Evolutionary conservation across 768 basidiomycete genomes (phyloP).

Genomic region (Amanita exitialis): DNA sequence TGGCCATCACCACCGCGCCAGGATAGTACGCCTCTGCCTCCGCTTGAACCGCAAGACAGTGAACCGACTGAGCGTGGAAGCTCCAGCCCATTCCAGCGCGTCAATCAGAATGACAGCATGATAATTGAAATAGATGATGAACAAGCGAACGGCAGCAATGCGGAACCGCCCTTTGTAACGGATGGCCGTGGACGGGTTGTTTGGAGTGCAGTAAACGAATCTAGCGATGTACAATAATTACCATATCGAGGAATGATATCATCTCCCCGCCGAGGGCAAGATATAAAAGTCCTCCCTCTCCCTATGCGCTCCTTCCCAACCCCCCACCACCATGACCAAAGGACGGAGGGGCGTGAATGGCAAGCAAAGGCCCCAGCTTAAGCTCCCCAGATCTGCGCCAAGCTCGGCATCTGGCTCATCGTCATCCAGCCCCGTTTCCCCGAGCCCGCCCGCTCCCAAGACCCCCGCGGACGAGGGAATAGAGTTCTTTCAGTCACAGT

Average conservation of each 20-base stretch:
- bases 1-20: background rate
- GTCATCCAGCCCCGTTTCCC: slow-evolving; percentile 14
- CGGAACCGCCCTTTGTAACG: slow-evolving; percentile 46
- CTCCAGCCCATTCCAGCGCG: background rate
- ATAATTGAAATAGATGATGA: background rate
- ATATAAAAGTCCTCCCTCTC: background rate
- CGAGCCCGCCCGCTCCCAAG: slow-evolving; percentile 50
- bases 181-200: slow-evolving; percentile 59
- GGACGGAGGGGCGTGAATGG: slow-evolving; percentile 14
- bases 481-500: slow-evolving; percentile 67
- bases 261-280: slow-evolving; percentile 8
- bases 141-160: background rate
- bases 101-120: background rate
- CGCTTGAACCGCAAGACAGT: background rate
- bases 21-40: background rate
- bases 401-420: slow-evolving; percentile 13
- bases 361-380: slow-evolving; percentile 19
- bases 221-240: background rate
- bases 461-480: slow-evolving; percentile 92
- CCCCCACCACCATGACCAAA: slow-evolving; percentile 14
- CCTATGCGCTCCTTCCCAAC: slow-evolving; percentile 3
- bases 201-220: slow-evolving; percentile 19
- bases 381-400: slow-evolving; percentile 16
- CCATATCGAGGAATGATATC: slow-evolving; percentile 6
- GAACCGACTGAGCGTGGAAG: background rate